Evolutionary conservation across 768 basidiomycete genomes (phyloP), one percentile per base, ranked within the genome.

Genomic region (Boletus reticulatus): DNA sequence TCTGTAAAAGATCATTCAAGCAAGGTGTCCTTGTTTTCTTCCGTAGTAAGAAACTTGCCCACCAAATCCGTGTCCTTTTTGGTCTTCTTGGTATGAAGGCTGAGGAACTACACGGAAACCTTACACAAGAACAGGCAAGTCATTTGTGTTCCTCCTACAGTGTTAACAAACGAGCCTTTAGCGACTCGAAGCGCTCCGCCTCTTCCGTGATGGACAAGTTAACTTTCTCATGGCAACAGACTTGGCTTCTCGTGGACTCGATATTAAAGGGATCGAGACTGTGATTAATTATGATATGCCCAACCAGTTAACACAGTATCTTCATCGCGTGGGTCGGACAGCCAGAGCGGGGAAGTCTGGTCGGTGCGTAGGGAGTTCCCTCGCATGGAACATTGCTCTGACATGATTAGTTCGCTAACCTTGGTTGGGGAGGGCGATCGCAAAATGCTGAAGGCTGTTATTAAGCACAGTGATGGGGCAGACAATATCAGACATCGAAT

Each of bases 211-310:
- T 58, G 89, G 92, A 19, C 69, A 80, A 27, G 90, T 90, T n/a
- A 90, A 94, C 70, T 98, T 85, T 72, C 77, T 99, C 10, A 89
- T 99, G 80, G 96, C 95, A 4, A 99, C 97, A 1, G 97, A 98
- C 69, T 76, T 99, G 36, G 97, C 97, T 32, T 91, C 94, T 52
- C 86, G 94, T 57, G 92, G 97, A 72, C 80, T 99, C 29, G 96
- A 98, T 73, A 97, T 99, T 77, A 96, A 95, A 69, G 95, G 95
- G 16, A 87, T 98, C 24, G 92, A 98, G 67, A 94, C 94, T 3
- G 93, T 99, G 58, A 94, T 99, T 70, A 99, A 99, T 72, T 98
- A 95, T 68, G 97, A 99, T 69, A 97, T 98, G 96, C 97, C 97
- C 11, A 81, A 84, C 19, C 90, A 94, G 66, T 76, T 98, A 34